Base-by-base conservation (phyloP, 805 yeast genomes). In the Metschnikowia noctiluminum region DNA sequence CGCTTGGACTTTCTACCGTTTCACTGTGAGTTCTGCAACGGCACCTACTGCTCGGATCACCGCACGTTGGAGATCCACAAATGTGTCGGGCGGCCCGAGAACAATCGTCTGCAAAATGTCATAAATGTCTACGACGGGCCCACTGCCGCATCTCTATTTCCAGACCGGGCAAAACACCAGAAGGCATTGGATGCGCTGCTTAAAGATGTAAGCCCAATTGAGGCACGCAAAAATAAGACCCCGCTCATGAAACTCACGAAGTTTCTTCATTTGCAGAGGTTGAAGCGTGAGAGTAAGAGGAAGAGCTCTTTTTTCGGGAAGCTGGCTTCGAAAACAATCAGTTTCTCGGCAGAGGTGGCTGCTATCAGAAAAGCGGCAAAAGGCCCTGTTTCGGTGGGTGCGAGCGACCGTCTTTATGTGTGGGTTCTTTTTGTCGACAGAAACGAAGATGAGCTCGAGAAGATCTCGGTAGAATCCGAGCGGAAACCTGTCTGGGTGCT, bases 1-100 rank as follows among this genome's bases (percentile, higher is more conserved):
- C 70, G 68, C 51, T 64, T 81, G 7, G 87, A 82, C 59, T 82
- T 82, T 53, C 64, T 82, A 28, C 87, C 87, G 14, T 82, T 73
- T 58, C 62, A 62, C 14, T 82, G 87, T 59, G 76, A 74, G 38
- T 71, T 68, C 44, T 78, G 83, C 57, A 58, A 70, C 10, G 54
- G 59, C 26, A 63, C 71, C 2, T 82, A 62, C 56, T 82, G 87
- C 57, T 68, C 75, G 9, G 72, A 74, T 38, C 87, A 82, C 58
- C 57, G 84, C 39, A 57, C 60, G 13, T 49, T 62, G 32, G 70
- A 62, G 2, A 59, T 55, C 36, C 76, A 68, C 51, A 57, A 64
- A 15, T 73, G 78, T 55, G 51, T 48, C 21, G 56, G 58, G 12
- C 26, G 52, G 38, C 44, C 50, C 15, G 58, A 11, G 62, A 62